Evolutionary conservation across 2,329 filamentous ascomycete genomes (phyloP).

Genomic region (Pseudogymnoascus sp.): DNA sequence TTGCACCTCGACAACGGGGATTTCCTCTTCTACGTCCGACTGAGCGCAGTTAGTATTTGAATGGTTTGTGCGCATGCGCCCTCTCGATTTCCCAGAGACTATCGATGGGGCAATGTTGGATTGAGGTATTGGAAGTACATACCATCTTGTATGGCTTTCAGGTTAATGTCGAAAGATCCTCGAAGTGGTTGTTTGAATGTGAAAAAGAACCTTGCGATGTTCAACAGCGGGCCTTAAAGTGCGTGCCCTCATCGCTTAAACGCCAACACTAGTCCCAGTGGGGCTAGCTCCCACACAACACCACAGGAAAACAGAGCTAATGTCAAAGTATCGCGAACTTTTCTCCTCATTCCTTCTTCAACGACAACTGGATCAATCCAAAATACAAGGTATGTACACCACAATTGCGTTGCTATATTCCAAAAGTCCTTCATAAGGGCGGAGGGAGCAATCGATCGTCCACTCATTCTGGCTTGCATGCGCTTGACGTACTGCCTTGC

Average conservation of each 20-base stretch:
- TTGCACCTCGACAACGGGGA: constrained; percentile 71
- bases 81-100: neutral
- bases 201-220: constrained; percentile 8
- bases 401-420: constrained; percentile 9
- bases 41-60: constrained; percentile 32
- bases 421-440: constrained; percentile 30
- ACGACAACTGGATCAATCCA: constrained; percentile 9
- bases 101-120: constrained; percentile 10
- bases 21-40: constrained; percentile 99
- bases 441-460: constrained; percentile 47
- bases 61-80: neutral
- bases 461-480: constrained; percentile 22
- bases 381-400: constrained; percentile 2
- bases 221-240: constrained; percentile 9
- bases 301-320: neutral
- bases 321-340: constrained; percentile 8
- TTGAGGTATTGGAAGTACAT: constrained; percentile 27
- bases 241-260: constrained; percentile 11
- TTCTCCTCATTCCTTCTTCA: constrained; percentile 5
- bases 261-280: neutral
- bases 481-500: constrained; percentile 5
- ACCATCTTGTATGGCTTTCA: constrained; percentile 53
- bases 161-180: constrained; percentile 56
- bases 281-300: constrained; percentile 8
- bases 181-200: constrained; percentile 42